These are phyloP conservation scores for Mucor mucedo DNA, from an alignment of 371 early-diverging fungal species.

Conservation along the genomic window DNA sequence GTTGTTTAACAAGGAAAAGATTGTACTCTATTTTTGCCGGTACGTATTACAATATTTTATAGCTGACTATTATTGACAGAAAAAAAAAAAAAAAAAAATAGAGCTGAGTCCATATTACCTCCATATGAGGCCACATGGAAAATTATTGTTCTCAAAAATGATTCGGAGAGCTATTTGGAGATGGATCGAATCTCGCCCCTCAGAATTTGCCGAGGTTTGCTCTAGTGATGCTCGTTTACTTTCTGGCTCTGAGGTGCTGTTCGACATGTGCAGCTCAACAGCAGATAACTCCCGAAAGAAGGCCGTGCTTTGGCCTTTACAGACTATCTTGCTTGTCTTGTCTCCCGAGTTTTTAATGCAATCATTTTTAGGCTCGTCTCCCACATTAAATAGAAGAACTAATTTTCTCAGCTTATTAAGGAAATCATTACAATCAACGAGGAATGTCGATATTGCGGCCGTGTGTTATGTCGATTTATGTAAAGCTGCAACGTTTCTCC, in stretches of 20 bases:
- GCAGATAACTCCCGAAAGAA: conserved; percentile 71
- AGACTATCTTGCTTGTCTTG: conserved; percentile 74
- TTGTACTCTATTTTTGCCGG: conserved; percentile 72
- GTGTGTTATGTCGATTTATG: conserved; percentile 82
- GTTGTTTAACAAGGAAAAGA: conserved; percentile 68
- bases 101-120: conserved; percentile 70
- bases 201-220: conserved; percentile 71
- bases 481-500: conserved; percentile 74
- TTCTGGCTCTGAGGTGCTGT: conserved; percentile 75
- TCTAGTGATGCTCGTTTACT: conserved; percentile 65
- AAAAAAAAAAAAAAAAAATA: conserved; percentile 22
- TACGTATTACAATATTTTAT: conserved; percentile 23
- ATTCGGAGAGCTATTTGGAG: conserved; percentile 83
- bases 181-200: conserved; percentile 81
- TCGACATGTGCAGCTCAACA: conserved; percentile 71
- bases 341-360: conserved; percentile 75
- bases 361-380: conserved; percentile 49
- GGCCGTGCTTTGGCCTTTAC: conserved; percentile 82
- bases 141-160: conserved; percentile 67
- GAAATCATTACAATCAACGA: conserved; percentile 64
- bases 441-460: conserved; percentile 73
- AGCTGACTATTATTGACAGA: not conserved
- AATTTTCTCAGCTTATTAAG: conserved; percentile 69
- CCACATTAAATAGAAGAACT: conserved; percentile 45
- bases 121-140: conserved; percentile 69